Percentiles rank a stretch among this genome's conserved stretches.
phyloP scores from a whole-genome alignment of 2,329 filamentous ascomycete genomes.

The Colletotrichum godetiae region DNA sequence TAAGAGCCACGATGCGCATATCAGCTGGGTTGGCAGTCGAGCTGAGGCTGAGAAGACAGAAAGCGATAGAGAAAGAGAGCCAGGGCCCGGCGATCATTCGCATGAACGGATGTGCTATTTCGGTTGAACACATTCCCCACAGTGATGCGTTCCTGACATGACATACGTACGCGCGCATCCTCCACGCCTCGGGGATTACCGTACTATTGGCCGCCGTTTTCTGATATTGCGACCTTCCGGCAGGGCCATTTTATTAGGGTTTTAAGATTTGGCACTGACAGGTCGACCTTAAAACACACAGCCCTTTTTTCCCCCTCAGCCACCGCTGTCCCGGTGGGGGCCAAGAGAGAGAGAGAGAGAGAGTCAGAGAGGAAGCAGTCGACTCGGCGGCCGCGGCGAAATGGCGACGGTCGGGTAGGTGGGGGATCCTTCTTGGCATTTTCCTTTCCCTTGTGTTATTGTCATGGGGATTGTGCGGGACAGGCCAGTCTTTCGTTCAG shows the following conservation, averaged over 20 bases:
- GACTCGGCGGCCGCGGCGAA: not conserved
- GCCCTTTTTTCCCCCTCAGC: not conserved
- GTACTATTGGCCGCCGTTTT: not conserved
- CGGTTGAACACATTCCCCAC: not conserved
- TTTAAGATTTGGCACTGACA: conserved; percentile 11
- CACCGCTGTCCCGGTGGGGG: not conserved
- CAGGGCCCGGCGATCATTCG: not conserved
- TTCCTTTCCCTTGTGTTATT: not conserved
- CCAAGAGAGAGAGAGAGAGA: not conserved
- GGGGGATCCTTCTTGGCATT: not conserved
- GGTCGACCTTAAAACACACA: conserved; percentile 8
- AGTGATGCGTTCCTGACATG: not conserved
- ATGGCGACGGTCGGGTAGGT: not conserved
- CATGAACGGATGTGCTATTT: not conserved
- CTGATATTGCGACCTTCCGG: not conserved
- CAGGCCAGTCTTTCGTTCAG: not conserved
- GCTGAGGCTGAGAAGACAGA: not conserved
- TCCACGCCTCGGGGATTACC: not conserved
- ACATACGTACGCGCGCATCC: not conserved
- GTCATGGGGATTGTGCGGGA: not conserved
- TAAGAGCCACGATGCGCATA: not conserved
- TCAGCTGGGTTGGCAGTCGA: not conserved
- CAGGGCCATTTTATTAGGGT: not conserved
- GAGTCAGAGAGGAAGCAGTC: not conserved
- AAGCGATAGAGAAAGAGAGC: not conserved